Evolutionary conservation across 2,329 filamentous ascomycete genomes (phyloP), one percentile per base, ranked within the genome.

Genomic region (Leptographium flavum): DNA sequence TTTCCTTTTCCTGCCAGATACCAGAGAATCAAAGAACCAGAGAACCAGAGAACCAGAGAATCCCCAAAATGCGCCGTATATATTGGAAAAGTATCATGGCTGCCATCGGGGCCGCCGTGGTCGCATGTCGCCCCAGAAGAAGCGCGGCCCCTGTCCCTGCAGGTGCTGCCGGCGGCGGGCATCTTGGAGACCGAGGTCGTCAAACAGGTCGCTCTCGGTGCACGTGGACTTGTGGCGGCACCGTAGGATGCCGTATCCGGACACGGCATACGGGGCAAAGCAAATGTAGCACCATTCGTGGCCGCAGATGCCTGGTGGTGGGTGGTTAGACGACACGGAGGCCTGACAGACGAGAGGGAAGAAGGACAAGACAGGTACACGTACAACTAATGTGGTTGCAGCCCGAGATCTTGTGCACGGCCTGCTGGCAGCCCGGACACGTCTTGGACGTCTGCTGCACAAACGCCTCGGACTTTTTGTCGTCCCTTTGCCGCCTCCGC

Each of bases 381-480:
- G 55, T 52, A 63, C 64, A 66, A 1, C 61, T 66, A 4, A 67
- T 61, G 46, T 66, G 63, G 46, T 65, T 63, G 45, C 63, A 67
- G 5, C 64, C 64, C 0, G 45, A 49, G 15, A 51, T 60, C 42
- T 66, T 65, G 45, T 61, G 46, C 1, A 65, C 56, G 32, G 54
- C 54, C 47, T 53, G 58, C 15, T 58, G 54, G 48, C 64, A 66
- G 17, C 51, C 48, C 0, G 63, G 63, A 28, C 64, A 67, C 1
- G 57, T 49, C 47, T 58, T 61, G 11, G 59, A 56, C 14, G 55
- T 59, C 33, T 60, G 53, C 32, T 55, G 54, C 22, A 65, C 53
- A 25, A 53, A 52, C 19, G 55, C 54, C 49, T 62, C 57, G 1
- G 63, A 64, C 6, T 58, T 59, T 48, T 53, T 53, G 6, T 64